Evolutionary conservation across 1,284 basidiomycete genomes (phyloP).

Genomic region (Trichosporon ovoides): DNA sequence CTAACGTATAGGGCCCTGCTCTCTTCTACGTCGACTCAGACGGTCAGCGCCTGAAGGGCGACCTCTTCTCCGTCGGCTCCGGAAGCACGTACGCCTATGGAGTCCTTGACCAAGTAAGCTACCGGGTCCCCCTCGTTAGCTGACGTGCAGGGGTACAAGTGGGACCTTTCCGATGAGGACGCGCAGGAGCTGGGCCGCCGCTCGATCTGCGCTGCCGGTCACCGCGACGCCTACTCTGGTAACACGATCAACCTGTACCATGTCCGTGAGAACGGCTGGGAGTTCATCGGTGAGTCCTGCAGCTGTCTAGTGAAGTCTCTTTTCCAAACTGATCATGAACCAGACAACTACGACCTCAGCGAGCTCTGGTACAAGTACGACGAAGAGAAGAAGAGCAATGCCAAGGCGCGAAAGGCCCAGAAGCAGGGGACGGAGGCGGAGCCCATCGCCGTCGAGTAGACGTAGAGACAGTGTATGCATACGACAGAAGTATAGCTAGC

Average conservation of each 20-base stretch:
- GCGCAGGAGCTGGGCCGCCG: constrained; percentile 90
- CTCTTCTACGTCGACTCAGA: constrained; percentile 99
- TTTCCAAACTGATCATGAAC: neutral
- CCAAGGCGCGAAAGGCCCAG: constrained; percentile 18
- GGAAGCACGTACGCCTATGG: constrained; percentile 98
- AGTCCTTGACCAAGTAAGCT: constrained; percentile 78
- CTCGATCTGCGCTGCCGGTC: constrained; percentile 95
- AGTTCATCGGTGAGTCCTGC: constrained; percentile 68
- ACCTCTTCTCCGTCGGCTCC: constrained; percentile 96
- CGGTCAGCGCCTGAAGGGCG: constrained; percentile 88
- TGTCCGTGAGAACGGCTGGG: constrained; percentile 89
- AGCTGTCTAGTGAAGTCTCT: neutral
- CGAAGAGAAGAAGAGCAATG: constrained; percentile 43
- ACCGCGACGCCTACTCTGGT: constrained; percentile 96
- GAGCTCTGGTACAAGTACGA: constrained; percentile 50
- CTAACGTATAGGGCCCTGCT: constrained; percentile 68
- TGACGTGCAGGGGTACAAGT: constrained; percentile 64
- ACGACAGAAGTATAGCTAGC: constrained; percentile 5
- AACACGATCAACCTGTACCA: constrained; percentile 96
- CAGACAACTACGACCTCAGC: constrained; percentile 50
- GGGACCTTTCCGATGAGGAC: constrained; percentile 89
- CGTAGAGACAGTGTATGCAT: constrained; percentile 20
- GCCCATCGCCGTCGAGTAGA: constrained; percentile 42
- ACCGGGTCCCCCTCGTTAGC: neutral
- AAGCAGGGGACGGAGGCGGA: constrained; percentile 18